Evolutionary conservation across 345 rosid species (phyloP).

Genomic region (Camelina hispida): DNA sequence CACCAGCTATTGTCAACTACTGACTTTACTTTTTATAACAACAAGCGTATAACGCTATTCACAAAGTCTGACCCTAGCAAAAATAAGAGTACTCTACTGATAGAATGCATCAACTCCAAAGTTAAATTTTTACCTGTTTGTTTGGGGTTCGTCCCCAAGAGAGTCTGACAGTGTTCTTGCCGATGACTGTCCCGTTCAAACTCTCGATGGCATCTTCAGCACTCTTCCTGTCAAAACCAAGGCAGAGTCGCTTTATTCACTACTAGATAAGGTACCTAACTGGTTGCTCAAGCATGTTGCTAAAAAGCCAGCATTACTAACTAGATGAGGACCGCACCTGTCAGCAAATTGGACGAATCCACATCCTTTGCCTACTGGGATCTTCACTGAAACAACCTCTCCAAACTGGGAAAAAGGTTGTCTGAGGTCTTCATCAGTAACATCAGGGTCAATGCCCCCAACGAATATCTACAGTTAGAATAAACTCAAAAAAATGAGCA

Average conservation of each 20-base stretch:
- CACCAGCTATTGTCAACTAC: slow-evolving; percentile 38
- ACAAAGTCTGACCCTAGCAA: slow-evolving; percentile 23
- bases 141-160: slow-evolving; percentile 95
- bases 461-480: slow-evolving; percentile 75
- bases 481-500: slow-evolving; percentile 14
- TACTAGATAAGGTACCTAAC: slow-evolving; percentile 1
- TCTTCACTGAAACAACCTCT: slow-evolving; percentile 90
- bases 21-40: slow-evolving; percentile 15
- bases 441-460: slow-evolving; percentile 90
- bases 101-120: neutral
- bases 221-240: slow-evolving; percentile 59
- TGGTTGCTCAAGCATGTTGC: slow-evolving; percentile 9
- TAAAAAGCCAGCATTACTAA: slow-evolving; percentile 12
- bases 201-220: slow-evolving; percentile 86
- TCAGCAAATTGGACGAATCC: slow-evolving; percentile 84
- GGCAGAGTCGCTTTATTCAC: neutral
- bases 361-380: slow-evolving; percentile 93
- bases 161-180: slow-evolving; percentile 92
- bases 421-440: slow-evolving; percentile 85
- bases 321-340: slow-evolving; percentile 53
- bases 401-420: slow-evolving; percentile 83
- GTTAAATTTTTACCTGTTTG: slow-evolving; percentile 65
- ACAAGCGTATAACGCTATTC: neutral
- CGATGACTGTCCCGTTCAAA: slow-evolving; percentile 77
- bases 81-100: slow-evolving; percentile 1